A percentile compares a stretch with the other conserved stretches of the same genome.
Conservation (phyloP, 768 basidiomycete species). For the Plicaturopsis crispa region DNA sequence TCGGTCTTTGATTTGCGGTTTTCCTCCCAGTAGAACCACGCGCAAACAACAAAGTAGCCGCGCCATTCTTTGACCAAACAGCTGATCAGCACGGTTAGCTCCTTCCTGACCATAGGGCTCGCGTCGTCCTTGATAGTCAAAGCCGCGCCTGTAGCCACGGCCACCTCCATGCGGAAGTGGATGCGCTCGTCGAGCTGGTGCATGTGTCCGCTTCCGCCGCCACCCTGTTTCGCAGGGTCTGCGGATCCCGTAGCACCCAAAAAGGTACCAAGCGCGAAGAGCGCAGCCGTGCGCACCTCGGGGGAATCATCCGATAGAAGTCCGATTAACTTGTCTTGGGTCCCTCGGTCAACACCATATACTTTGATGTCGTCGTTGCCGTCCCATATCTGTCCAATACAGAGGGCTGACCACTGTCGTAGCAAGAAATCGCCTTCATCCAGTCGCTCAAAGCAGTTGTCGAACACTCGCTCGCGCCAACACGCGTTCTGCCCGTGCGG, state of each 20-base stretch:
- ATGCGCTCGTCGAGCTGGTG: slow-evolving; percentile 68
- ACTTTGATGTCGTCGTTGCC: slow-evolving; percentile 85
- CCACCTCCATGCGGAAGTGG: slow-evolving; percentile 86
- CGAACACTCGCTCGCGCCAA: slow-evolving; percentile 74
- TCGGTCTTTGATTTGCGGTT: slow-evolving; percentile 44
- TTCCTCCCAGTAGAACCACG: slow-evolving; percentile 96
- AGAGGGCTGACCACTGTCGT: slow-evolving; percentile 90
- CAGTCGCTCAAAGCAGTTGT: slow-evolving; percentile 77
- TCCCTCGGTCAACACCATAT: slow-evolving; percentile 67
- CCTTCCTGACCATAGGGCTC: slow-evolving; percentile 94
- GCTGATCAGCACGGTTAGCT: slow-evolving; percentile 84
- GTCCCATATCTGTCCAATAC: slow-evolving; percentile 95
- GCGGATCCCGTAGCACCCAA: slow-evolving; percentile 82
- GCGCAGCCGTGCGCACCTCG: slow-evolving; percentile 86
- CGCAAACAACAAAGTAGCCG: slow-evolving; percentile 92
- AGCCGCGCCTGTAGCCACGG: slow-evolving; percentile 82
- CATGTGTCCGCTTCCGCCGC: slow-evolving; percentile 80
- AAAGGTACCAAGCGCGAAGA: slow-evolving; percentile 90
- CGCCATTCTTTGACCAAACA: slow-evolving; percentile 95
- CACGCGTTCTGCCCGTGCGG: slow-evolving; percentile 84
- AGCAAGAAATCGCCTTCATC: slow-evolving; percentile 89
- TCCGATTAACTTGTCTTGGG: slow-evolving; percentile 75
- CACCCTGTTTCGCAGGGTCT: slow-evolving; percentile 60
- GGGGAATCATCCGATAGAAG: slow-evolving; percentile 82
- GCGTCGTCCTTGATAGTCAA: slow-evolving; percentile 90